Base-by-base conservation (phyloP, 768 basidiomycete species). In the Suillus sp. region DNA sequence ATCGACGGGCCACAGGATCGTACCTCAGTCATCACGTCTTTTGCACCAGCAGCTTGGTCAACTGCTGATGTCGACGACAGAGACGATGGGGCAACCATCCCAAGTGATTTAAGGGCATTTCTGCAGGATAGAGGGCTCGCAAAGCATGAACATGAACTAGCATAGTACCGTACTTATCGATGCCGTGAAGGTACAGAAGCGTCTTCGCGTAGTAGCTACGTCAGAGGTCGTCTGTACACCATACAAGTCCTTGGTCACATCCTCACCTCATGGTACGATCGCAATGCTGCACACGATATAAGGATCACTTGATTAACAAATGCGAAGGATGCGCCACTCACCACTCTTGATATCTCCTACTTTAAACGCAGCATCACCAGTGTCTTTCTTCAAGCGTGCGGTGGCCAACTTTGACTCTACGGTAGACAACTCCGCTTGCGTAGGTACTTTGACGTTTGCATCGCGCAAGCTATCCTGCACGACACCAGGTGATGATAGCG, bases 361-460 rank as follows among this genome's bases (percentile, higher is more conserved):
- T 71, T 89, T 91, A 77, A 91, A 92, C 1, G 88, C 87, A 62
- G 82, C 75, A 80, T 92, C 90, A 11, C 76, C 90, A 11, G 71
- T 74, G 22, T 85, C 87, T 70, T 92, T 92, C 80, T 86, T 87
- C 67, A 86, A 78, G 73, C 81, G 87, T 42, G 87, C 91, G 0
- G 78, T 86, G 14, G 73, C 75, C 35, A 93, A 64, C 72, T 92
- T 92, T 42, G 76, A 70, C 54, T 77, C 70, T 0, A 77, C 80
- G 30, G 75, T 78, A 58, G 60, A 63, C 62, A 66, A 45, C 13
- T 70, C 71, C 58, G 69, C 68, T 61, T 62, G 65, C 0, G 69
- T 68, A 18, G 62, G 54, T 18, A 35, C 56, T 22, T 62, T 60
- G 27, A 68, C 54, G 40, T 71, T 75, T 18, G 64, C 66, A 43